Evolutionary conservation across 108 stramenopile genomes (phyloP).

Genomic region (Stephanodiscus triporus): DNA sequence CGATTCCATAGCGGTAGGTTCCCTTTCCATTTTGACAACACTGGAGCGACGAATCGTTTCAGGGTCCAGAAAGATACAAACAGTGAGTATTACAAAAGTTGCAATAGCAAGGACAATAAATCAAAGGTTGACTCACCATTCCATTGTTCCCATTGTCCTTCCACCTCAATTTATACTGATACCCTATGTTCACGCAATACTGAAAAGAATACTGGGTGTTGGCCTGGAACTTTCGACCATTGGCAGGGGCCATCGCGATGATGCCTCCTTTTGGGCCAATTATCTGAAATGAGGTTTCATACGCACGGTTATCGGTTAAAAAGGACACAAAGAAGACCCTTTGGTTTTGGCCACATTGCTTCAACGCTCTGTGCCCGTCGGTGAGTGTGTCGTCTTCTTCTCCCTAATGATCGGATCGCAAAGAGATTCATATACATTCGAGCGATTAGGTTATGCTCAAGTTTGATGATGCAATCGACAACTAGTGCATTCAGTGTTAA

Average conservation of each 20-base stretch:
- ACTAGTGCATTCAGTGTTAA: neutral
- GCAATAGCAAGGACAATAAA: neutral
- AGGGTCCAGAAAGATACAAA: neutral
- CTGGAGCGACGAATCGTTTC: neutral
- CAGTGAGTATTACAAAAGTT: no score
- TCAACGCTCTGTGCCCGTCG: neutral
- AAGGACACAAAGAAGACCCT: conserved; percentile 3
- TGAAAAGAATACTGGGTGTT: neutral
- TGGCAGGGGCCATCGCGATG: neutral
- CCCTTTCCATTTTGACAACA: neutral
- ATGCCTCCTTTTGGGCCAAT: neutral
- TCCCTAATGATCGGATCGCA: neutral
- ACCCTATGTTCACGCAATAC: neutral
- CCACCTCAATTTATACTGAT: neutral
- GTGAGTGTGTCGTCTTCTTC: neutral
- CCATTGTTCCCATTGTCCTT: neutral
- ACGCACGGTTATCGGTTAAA: conserved; percentile 3
- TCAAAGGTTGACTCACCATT: conserved; percentile 2
- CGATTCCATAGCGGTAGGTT: conserved; percentile 10
- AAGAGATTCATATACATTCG: neutral
- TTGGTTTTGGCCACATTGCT: neutral
- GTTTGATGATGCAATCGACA: neutral
- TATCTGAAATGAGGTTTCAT: conserved; percentile 7
- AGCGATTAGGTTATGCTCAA: neutral
- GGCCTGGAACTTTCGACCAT: neutral